Conservation (phyloP, 169 alveolate species). For the Eimeria tenella region DNA sequence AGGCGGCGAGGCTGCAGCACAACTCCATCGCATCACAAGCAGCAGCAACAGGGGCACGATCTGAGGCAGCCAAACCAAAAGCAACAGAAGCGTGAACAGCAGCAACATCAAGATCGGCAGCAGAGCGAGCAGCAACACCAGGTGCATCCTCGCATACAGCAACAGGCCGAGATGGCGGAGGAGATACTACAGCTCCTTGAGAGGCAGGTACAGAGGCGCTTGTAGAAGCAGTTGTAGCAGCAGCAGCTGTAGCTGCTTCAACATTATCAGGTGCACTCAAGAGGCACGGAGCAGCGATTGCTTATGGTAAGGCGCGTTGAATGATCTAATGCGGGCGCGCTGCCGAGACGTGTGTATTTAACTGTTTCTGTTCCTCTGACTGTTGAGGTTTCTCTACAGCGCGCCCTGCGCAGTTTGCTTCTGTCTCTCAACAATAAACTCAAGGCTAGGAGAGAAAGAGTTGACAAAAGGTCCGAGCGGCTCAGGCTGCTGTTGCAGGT, state of each 20-base stretch:
- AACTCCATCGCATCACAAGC: not conserved
- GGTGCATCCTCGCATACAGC: constrained; percentile 35
- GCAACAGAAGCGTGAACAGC: not conserved
- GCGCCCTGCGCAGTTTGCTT: constrained; percentile 52
- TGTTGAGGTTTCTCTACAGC: constrained; percentile 2
- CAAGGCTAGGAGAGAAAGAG: constrained; percentile 45
- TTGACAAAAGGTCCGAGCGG: constrained; percentile 47
- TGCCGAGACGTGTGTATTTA: not conserved
- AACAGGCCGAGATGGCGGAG: constrained; percentile 14
- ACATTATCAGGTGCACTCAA: not conserved
- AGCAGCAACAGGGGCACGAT: not conserved
- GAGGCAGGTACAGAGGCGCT: constrained; percentile 14
- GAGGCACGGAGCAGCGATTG: no score
- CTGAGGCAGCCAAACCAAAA: not conserved
- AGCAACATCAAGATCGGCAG: not conserved
- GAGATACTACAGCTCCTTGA: constrained; percentile 4
- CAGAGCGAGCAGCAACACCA: not conserved
- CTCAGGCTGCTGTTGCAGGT: constrained; percentile 58
- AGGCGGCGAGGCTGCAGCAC: not conserved
- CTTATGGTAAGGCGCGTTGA: no score
- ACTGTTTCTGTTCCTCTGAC: not conserved
- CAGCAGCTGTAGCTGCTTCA: not conserved
- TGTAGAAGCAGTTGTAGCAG: not conserved
- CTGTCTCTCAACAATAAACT: constrained; percentile 24
- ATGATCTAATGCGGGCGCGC: not conserved